A percentile compares a stretch with the other conserved stretches of the same genome.
Conservation (phyloP, 257 asterid genomes). For the Plectranthus barbatus region DNA sequence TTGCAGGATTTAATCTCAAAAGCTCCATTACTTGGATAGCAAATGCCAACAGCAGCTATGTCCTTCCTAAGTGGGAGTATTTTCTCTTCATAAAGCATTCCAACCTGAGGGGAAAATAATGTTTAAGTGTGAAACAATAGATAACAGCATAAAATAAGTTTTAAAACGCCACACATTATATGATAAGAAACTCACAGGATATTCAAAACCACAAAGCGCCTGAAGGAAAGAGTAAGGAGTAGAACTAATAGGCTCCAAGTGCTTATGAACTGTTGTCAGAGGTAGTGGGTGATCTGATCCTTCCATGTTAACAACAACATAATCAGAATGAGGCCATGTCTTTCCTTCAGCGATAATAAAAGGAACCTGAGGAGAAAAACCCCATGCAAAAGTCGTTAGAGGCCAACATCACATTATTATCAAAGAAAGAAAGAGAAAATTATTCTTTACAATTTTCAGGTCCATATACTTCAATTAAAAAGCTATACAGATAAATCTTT, state of each 20-base stretch:
- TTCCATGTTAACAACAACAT: constrained; percentile 70
- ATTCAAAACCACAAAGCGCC: constrained; percentile 72
- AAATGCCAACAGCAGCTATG: constrained; percentile 73
- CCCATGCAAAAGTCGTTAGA: constrained; percentile 6
- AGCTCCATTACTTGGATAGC: constrained; percentile 48
- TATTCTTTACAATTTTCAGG: neutral
- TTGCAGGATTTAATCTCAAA: constrained; percentile 67
- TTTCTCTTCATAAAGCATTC: constrained; percentile 79
- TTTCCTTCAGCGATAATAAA: constrained; percentile 65
- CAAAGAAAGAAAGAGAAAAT: neutral
- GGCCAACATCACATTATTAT: constrained; percentile 4
- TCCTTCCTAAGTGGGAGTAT: constrained; percentile 78
- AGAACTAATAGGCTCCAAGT: constrained; percentile 56
- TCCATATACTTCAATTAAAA: neutral
- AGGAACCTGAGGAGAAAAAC: constrained; percentile 56
- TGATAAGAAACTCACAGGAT: constrained; percentile 63
- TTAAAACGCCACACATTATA: neutral
- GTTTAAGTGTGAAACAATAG: neutral
- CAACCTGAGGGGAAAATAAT: constrained; percentile 45
- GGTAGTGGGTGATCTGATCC: constrained; percentile 86
- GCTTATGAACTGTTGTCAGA: constrained; percentile 61
- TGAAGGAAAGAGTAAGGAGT: constrained; percentile 71
- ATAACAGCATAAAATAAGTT: constrained; percentile 6
- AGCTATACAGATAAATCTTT: neutral
- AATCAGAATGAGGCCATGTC: constrained; percentile 49